Percentiles rank a stretch among this genome's conserved stretches.
Conservation (phyloP, 352 stramenopile species). For the Pythium guiyangense region DNA sequence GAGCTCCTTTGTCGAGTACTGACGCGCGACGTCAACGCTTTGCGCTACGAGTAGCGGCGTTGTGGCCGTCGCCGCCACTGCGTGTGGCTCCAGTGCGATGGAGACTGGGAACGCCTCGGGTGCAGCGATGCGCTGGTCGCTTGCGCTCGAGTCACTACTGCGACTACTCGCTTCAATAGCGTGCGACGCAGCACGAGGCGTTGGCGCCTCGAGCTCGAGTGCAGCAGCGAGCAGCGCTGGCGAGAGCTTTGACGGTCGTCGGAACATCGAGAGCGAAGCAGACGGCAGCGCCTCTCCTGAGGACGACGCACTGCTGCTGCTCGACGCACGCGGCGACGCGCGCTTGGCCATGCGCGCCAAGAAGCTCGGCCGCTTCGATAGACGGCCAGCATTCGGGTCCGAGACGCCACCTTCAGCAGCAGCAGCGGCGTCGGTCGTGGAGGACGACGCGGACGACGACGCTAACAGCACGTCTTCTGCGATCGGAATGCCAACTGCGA, state of each 20-base stretch:
- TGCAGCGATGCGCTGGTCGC: too few relatives aligned
- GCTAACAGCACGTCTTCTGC: too few relatives aligned
- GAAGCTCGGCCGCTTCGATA: conserved; percentile 19
- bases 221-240: not conserved
- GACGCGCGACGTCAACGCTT: conserved; percentile 1
- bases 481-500: not conserved
- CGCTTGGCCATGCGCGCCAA: conserved; percentile 11
- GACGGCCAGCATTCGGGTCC: not conserved
- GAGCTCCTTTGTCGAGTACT: conserved; percentile 12
- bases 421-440: too few relatives aligned
- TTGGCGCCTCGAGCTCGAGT: not conserved
- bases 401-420: too few relatives aligned
- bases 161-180: not conserved
- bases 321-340: conserved; percentile 1
- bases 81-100: too few relatives aligned
- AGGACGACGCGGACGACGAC: too few relatives aligned
- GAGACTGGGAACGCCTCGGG: not conserved
- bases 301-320: conserved; percentile 4
- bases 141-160: not conserved
- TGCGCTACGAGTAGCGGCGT: not conserved
- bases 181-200: not conserved
- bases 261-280: conserved; percentile 1
- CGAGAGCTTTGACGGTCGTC: conserved; percentile 5
- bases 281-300: conserved; percentile 3
- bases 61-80: too few relatives aligned